Conservation (phyloP, 805 yeast species). For the Sungouiozyma intestinalis region DNA sequence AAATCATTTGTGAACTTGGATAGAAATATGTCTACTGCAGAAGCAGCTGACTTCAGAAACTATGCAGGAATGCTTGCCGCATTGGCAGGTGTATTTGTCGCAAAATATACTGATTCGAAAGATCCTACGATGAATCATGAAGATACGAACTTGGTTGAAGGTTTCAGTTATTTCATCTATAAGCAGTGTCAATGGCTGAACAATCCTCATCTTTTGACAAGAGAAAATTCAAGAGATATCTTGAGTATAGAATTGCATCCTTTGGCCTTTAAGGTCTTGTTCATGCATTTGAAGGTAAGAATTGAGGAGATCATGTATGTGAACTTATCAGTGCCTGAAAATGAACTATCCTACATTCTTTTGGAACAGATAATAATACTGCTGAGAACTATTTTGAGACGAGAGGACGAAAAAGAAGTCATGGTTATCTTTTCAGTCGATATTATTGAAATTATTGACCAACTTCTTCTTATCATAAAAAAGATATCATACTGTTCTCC, state of each 20-base stretch:
- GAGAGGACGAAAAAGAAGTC: slow-evolving; percentile 24
- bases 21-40: slow-evolving; percentile 22
- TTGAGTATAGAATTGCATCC: slow-evolving; percentile 58
- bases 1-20: slow-evolving; percentile 12
- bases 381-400: slow-evolving; percentile 30
- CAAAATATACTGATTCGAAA: slow-evolving; percentile 3
- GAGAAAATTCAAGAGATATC: slow-evolving; percentile 67
- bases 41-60: slow-evolving; percentile 44
- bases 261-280: slow-evolving; percentile 38
- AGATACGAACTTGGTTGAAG: slow-evolving; percentile 1
- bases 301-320: slow-evolving; percentile 26
- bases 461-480: slow-evolving; percentile 19
- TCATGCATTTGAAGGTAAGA: slow-evolving; percentile 34
- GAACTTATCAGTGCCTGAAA: slow-evolving; percentile 14
- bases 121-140: not conserved
- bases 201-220: slow-evolving; percentile 40
- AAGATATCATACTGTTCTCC: slow-evolving; percentile 16
- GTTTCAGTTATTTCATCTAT: slow-evolving; percentile 38
- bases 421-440: slow-evolving; percentile 28
- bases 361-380: slow-evolving; percentile 43
- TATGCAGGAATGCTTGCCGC: slow-evolving; percentile 68
- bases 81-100: slow-evolving; percentile 51
- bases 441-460: slow-evolving; percentile 28
- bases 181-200: slow-evolving; percentile 41
- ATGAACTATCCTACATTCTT: slow-evolving; percentile 25